A percentile compares a stretch with the other conserved stretches of the same genome.
Conservation (phyloP, 208 protist genomes). For the Borovskyia barvae region DNA sequence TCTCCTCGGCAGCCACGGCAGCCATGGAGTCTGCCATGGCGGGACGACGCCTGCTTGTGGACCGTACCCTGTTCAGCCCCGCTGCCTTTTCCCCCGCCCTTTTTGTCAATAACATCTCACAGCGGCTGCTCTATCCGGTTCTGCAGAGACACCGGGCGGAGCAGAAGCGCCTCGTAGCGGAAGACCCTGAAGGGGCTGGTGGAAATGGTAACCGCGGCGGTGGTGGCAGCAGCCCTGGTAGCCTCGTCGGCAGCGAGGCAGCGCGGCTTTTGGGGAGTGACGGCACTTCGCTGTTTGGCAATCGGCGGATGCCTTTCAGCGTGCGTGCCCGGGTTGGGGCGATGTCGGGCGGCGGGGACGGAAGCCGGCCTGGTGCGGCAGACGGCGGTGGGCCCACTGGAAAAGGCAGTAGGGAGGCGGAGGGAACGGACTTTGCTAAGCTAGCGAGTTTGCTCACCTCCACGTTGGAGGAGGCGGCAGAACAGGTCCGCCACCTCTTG, state of each 20-base stretch:
- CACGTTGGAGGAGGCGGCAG: constrained; percentile 46
- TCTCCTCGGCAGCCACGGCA: constrained; percentile 6
- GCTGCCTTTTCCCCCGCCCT: constrained; percentile 64
- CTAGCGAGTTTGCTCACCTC: constrained; percentile 44
- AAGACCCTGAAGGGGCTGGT: background rate
- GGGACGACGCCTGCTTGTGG: constrained; percentile 19
- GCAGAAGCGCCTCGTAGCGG: constrained; percentile 7
- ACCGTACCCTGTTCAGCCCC: constrained; percentile 59
- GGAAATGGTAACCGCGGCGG: constrained; percentile 1
- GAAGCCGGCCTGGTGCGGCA: background rate
- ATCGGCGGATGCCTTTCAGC: constrained; percentile 16
- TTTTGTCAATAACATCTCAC: constrained; percentile 76
- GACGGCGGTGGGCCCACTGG: background rate
- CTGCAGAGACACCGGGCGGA: constrained; percentile 25
- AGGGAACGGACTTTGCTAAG: constrained; percentile 22
- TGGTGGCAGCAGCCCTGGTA: constrained; percentile 9
- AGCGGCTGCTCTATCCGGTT: constrained; percentile 54
- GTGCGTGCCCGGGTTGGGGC: constrained; percentile 11
- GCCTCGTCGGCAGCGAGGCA: constrained; percentile 2
- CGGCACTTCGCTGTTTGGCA: constrained; percentile 37
- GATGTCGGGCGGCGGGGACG: background rate
- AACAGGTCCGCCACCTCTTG: constrained; percentile 52
- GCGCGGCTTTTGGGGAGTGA: constrained; percentile 30
- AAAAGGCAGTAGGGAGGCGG: background rate
- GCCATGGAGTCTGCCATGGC: constrained; percentile 10